These are phyloP conservation scores for Phytophthora chlamydospora DNA, from an alignment of 352 stramenopile genomes.

Conservation along the genomic window DNA sequence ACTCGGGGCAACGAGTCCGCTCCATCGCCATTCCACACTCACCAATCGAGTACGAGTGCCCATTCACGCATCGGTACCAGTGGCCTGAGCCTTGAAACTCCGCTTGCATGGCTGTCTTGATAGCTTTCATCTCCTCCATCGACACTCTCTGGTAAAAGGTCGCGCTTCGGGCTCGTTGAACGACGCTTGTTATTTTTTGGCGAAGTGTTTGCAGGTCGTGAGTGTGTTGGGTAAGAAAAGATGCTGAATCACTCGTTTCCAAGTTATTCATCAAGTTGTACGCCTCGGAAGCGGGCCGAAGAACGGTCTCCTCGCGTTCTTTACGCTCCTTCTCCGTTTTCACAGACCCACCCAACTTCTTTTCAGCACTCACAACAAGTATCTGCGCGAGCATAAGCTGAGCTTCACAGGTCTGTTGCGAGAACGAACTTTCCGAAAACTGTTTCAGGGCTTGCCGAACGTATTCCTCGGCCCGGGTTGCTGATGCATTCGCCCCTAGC, in stretches of 20 bases:
- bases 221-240: constrained; percentile 18
- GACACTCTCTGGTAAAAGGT: constrained; percentile 47
- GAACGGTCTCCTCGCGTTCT: constrained; percentile 16
- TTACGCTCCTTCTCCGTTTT: constrained; percentile 19
- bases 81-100: constrained; percentile 41
- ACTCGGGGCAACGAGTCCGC: constrained; percentile 66
- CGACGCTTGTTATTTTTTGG: constrained; percentile 7
- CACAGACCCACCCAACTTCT: constrained; percentile 19
- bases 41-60: constrained; percentile 85
- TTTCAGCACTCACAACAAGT: constrained; percentile 26
- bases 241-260: constrained; percentile 1
- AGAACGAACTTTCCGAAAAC: constrained; percentile 25
- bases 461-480: constrained; percentile 10
- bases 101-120: constrained; percentile 42
- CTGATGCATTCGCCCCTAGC: neutral
- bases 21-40: constrained; percentile 86
- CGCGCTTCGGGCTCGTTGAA: constrained; percentile 12
- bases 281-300: neutral
- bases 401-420: constrained; percentile 22
- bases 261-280: constrained; percentile 1
- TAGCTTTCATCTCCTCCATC: constrained; percentile 29
- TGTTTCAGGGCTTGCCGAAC: constrained; percentile 17
- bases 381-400: constrained; percentile 35
- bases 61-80: constrained; percentile 85
- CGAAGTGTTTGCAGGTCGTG: constrained; percentile 10